Evolutionary conservation across 495 filamentous ascomycete genomes (phyloP).

Genomic region (Neurospora intermedia): DNA sequence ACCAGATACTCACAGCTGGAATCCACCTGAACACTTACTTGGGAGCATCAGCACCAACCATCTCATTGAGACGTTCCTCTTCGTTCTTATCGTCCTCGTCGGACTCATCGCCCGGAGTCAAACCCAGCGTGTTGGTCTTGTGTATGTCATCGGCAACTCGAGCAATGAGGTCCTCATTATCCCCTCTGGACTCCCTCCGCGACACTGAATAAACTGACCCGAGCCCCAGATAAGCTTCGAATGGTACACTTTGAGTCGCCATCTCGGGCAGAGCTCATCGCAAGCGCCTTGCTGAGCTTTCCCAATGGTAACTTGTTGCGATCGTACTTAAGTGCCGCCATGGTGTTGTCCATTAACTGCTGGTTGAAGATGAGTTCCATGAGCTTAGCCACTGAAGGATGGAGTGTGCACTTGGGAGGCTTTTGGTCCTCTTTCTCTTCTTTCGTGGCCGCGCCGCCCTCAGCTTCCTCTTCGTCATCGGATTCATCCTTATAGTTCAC

Average conservation of each 20-base stretch:
- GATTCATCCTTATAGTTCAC: constrained; percentile 51
- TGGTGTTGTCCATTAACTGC: constrained; percentile 50
- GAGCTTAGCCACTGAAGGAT: constrained; percentile 48
- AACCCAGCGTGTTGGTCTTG: not conserved
- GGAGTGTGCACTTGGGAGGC: constrained; percentile 42
- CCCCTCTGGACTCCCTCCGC: not conserved
- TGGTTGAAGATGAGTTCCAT: constrained; percentile 78
- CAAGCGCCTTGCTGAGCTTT: constrained; percentile 58
- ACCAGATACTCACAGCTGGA: constrained; percentile 16
- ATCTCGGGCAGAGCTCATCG: not conserved
- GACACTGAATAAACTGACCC: not conserved
- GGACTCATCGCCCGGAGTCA: not conserved
- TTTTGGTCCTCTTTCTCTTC: constrained; percentile 27
- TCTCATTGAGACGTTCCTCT: constrained; percentile 49
- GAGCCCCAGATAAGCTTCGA: not conserved
- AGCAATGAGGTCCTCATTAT: not conserved
- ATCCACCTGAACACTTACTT: constrained; percentile 26
- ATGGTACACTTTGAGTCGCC: not conserved
- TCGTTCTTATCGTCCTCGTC: not conserved
- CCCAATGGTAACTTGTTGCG: constrained; percentile 69
- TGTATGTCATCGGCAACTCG: not conserved
- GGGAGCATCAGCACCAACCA: constrained; percentile 33
- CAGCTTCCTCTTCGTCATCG: constrained; percentile 52
- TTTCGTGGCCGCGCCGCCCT: constrained; percentile 14
- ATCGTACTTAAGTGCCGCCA: constrained; percentile 66